phyloP scores from a whole-genome alignment of 495 filamentous ascomycete genomes.

The Jackrogersella multiformis region DNA sequence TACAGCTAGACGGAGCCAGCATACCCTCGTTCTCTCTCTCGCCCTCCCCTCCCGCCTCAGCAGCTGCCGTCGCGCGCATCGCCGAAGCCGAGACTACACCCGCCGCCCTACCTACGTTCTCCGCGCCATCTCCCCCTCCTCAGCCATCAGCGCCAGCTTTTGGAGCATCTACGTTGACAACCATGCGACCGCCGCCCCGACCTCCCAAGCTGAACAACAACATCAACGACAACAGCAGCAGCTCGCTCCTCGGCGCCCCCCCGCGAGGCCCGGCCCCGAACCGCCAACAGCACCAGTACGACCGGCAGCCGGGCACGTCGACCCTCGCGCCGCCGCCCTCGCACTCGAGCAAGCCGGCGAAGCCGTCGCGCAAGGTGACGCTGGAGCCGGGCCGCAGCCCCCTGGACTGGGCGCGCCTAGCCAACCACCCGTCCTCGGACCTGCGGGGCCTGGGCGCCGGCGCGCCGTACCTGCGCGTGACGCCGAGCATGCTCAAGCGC shows the following conservation, averaged over 20 bases:
- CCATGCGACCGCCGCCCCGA: conserved; percentile 46
- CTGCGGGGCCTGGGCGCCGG: conserved; percentile 65
- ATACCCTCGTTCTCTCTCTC: conserved; percentile 57
- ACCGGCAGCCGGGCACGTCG: conserved; percentile 48
- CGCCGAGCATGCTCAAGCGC: conserved; percentile 76
- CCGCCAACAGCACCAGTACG: conserved; percentile 43
- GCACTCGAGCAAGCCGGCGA: conserved; percentile 56
- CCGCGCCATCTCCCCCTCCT: conserved; percentile 29
- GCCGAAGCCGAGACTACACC: conserved; percentile 29
- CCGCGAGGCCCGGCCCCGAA: conserved; percentile 38
- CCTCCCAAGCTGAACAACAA: conserved; percentile 34
- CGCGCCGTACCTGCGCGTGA: conserved; percentile 66
- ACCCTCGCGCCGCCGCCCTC: conserved; percentile 59
- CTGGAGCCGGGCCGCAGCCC: conserved; percentile 90
- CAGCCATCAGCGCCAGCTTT: conserved; percentile 26
- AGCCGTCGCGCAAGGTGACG: conserved; percentile 67
- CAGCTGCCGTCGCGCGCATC: conserved; percentile 45
- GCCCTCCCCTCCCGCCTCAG: conserved; percentile 50
- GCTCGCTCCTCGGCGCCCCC: conserved; percentile 31
- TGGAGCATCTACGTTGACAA: neutral
- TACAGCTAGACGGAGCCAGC: conserved; percentile 11
- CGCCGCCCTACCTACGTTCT: conserved; percentile 32
- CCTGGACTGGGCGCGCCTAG: conserved; percentile 91
- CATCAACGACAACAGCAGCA: conserved; percentile 6
- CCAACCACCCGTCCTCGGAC: conserved; percentile 69